A percentile compares a stretch with the other conserved stretches of the same genome.
These are phyloP conservation scores for Lyophyllum atratum DNA, from an alignment of 768 basidiomycete species.

Conservation along the genomic window DNA sequence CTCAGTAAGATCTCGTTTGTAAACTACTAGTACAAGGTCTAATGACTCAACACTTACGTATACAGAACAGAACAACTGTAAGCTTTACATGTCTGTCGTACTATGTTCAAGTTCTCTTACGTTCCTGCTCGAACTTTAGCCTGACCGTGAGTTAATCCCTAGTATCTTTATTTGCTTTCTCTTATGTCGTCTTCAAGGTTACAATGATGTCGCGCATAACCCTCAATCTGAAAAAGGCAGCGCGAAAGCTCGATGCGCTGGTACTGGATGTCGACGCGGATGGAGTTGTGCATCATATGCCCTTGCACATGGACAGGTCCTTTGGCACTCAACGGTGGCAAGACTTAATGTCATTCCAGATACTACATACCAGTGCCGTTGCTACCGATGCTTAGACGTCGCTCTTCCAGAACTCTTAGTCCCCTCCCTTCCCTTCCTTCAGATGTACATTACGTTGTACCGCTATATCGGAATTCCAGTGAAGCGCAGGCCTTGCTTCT, in stretches of 20 bases:
- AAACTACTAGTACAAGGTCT: too few relatives aligned
- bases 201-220: conserved; percentile 74
- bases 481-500: background rate
- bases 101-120: background rate
- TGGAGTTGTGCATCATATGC: background rate
- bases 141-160: background rate
- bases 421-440: too few relatives aligned
- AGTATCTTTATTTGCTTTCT: background rate
- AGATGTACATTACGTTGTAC: too few relatives aligned
- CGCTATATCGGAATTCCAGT: too few relatives aligned
- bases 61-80: conserved; percentile 41
- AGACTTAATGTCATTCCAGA: too few relatives aligned
- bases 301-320: background rate
- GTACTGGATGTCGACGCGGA: background rate
- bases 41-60: too few relatives aligned
- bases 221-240: background rate
- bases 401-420: too few relatives aligned
- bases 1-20: conserved; percentile 38
- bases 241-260: background rate
- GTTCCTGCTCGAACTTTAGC: conserved; percentile 6
- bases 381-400: too few relatives aligned
- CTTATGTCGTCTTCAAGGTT: conserved; percentile 34
- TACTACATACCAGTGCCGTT: too few relatives aligned
- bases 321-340: background rate
- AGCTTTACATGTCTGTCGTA: conserved; percentile 6